Evolutionary conservation across 768 basidiomycete species (phyloP), one percentile per base, ranked within the genome.

Genomic region (Kwoniella shandongensis): DNA sequence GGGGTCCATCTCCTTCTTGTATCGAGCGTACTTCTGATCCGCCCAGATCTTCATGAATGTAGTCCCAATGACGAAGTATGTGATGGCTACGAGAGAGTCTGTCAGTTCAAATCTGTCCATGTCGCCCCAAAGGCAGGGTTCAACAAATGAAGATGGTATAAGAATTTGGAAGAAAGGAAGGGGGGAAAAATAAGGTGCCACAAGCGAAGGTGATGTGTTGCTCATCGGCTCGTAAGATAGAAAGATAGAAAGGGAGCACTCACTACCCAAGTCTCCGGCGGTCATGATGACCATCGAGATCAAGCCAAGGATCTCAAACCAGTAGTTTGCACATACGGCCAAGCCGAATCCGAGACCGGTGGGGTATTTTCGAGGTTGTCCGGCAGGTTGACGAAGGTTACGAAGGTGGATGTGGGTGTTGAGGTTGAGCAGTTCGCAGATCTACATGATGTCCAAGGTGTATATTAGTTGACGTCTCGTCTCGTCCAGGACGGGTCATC

Each of bases 251-350:
- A 50, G 27, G 20, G 15, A 17, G 11, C 3, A 65, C 68, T 63
- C 42, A 72, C 66, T 64, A 13, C 70, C 73, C 23, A 64, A 25
- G 27, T 74, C 68, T 68, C 86, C 88, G 27, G 85, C 83, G 1
- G 91, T 91, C 85, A 98, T 86, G 20, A 80, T 80, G 22, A 81
- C 81, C 47, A 96, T 81, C 15, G 82, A 79, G 3, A 80, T 69
- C 89, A 94, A 96, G 0, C 79, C 86, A 23, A 94, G 58, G 7
- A 79, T 81, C 78, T 99, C 96, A 70, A 93, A 97, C 73, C 89
- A 85, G 79, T 99, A 99, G 77, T 99, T 97, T 15, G 94, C 91
- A 80, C 83, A 88, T 5, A 89, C 88, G 38, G 93, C 82, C n/a
- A 83, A 78, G 51, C 84, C 80, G 79, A 97, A 99, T 5, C 92